Conservation (phyloP, 2,329 filamentous ascomycete species). For the Penicillium sp. region DNA sequence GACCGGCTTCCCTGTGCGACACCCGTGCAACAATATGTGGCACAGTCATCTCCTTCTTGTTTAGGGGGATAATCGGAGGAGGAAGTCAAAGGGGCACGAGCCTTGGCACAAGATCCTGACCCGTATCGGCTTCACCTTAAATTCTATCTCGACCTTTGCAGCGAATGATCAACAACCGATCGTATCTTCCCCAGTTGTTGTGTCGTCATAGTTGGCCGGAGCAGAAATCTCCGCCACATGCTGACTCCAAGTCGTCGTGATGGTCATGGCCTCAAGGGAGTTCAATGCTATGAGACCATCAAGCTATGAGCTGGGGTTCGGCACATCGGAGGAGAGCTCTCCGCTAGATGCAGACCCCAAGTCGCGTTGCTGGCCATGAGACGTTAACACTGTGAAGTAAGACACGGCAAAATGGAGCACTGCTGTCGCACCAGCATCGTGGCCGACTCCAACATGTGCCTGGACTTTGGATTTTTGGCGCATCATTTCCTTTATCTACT, state of each 20-base stretch:
- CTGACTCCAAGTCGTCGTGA: background rate
- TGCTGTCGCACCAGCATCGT: constrained; percentile 19
- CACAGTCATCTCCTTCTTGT: background rate
- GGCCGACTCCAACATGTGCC: background rate
- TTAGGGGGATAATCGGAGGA: background rate
- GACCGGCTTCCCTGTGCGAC: background rate
- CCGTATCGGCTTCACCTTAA: constrained; percentile 16
- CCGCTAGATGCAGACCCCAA: background rate
- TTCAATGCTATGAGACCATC: background rate
- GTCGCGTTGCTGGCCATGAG: background rate
- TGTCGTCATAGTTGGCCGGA: constrained; percentile 19
- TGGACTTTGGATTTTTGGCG: background rate
- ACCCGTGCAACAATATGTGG: background rate
- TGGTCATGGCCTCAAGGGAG: background rate
- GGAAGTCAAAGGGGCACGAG: background rate
- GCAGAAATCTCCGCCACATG: constrained; percentile 19
- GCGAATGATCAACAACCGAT: constrained; percentile 7
- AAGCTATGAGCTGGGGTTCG: background rate
- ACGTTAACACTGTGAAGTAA: background rate
- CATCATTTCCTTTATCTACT: background rate
- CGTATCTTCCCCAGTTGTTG: constrained; percentile 9
- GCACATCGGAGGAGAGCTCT: background rate
- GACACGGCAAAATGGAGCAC: constrained; percentile 23
- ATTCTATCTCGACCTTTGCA: constrained; percentile 11
- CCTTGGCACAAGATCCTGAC: constrained; percentile 5